Evolutionary conservation across 2,329 filamentous ascomycete genomes (phyloP), one percentile per base, ranked within the genome.

Genomic region (Aspergillus nomiae): DNA sequence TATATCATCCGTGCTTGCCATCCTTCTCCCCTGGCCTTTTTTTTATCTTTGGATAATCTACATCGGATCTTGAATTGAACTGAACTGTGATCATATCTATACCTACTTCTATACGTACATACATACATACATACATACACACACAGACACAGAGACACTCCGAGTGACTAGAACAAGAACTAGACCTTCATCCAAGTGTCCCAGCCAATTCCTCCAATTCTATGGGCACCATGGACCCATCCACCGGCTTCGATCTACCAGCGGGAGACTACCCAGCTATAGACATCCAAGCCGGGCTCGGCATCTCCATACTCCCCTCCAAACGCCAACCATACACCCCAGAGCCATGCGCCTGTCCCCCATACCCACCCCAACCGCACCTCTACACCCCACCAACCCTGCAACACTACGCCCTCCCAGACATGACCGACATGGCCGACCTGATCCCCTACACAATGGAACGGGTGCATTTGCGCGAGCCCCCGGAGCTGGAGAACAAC

Each of bases 361-460:
- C 24, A 12, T n/a, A 24, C 9, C 48, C 26, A 30, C 48, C 16
- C n/a, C 24, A 50, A 16, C 48, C 55, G 6, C 48, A 46, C 9
- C 16, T 53, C 24, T 32, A 32, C 26, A 43, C 51, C n/a, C 48
- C 58, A 16, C 50, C 51, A 21, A 54, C 58, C 28, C 51, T 41
- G 10, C 58, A 54, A 26, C 58, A 41, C 24, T 60, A 55, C n/a
- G 28, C 24, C 16, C 51, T 43, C 36, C 21, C 48, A 0, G 58
- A 53, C 19, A 45, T 60, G 46, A 11, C 38, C 4, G 58, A 41
- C 21, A 28, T 53, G 21, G 16, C 58, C 32, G 58, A 59, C 2
- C 43, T 51, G 9, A 51, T 30, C 36, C 36, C 58, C 16, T 54
- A 60, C 58, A 41, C 30, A 34, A 34, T 60, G 58, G 50, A 53